Conservation (phyloP, 495 filamentous ascomycete species). For the Glutinoglossum americanum region DNA sequence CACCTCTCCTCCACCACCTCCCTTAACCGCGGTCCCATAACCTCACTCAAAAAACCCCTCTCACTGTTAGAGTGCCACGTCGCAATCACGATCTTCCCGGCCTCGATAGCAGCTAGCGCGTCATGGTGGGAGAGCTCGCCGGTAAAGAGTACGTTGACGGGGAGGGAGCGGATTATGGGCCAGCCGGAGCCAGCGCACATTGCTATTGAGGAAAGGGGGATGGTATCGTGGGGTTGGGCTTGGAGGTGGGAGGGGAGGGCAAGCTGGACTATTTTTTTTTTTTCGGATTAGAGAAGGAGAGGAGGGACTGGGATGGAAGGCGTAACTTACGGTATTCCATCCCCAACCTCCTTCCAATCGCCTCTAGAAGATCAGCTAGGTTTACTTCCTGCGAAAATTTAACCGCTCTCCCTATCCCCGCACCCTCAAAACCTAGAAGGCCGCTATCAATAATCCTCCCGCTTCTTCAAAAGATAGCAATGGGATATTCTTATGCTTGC, state of each 20-base stretch:
- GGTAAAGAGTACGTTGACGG: constrained; percentile 58
- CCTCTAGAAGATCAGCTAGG: constrained; percentile 38
- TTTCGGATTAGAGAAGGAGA: not conserved
- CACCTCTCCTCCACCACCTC: constrained; percentile 27
- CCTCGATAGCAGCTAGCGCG: constrained; percentile 64
- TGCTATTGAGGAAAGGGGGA: constrained; percentile 25
- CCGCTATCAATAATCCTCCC: not conserved
- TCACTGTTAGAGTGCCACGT: constrained; percentile 88
- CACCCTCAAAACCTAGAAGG: constrained; percentile 30
- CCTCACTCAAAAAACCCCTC: constrained; percentile 49
- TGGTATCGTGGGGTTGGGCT: not conserved
- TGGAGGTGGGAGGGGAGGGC: constrained; percentile 36
- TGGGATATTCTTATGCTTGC: no score
- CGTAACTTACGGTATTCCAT: constrained; percentile 4
- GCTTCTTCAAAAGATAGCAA: not conserved
- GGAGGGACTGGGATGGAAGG: not conserved
- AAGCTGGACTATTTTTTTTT: constrained; percentile 24
- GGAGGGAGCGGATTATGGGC: constrained; percentile 42
- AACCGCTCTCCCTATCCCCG: constrained; percentile 61
- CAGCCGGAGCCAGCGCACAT: constrained; percentile 77
- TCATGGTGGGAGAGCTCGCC: constrained; percentile 90
- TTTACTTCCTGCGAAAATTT: constrained; percentile 34
- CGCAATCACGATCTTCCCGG: constrained; percentile 65
- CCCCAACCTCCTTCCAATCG: constrained; percentile 35
- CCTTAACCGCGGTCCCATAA: constrained; percentile 44